These are phyloP conservation scores for Simplicillium aogashimaense DNA, from an alignment of 2,329 filamentous ascomycete species.

Conservation along the genomic window DNA sequence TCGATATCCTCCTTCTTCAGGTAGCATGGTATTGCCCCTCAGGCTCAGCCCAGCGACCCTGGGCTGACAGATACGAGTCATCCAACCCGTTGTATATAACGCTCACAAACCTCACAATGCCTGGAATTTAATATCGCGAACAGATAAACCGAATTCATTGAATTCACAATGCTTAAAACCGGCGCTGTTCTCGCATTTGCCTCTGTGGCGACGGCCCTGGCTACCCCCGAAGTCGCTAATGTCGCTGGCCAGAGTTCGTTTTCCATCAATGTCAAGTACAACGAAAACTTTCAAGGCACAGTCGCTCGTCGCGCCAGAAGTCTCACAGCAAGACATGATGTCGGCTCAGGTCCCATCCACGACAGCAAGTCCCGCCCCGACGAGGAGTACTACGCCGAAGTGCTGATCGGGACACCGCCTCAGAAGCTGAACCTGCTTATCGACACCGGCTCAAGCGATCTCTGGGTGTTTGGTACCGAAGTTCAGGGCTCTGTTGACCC, in stretches of 20 bases:
- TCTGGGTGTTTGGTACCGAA: constrained; percentile 22
- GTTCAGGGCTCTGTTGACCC: constrained; percentile 11
- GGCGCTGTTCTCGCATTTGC: constrained; percentile 1
- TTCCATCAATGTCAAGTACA: constrained; percentile 4
- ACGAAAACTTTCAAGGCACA: constrained; percentile 1
- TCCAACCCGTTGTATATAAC: too few species aligned
- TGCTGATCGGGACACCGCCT: neutral
- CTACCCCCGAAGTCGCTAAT: neutral
- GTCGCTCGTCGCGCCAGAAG: neutral
- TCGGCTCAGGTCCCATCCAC: neutral
- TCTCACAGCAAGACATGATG: neutral
- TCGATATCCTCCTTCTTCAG: too few species aligned
- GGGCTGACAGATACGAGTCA: too few species aligned
- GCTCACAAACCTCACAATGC: too few species aligned
- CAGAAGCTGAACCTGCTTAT: neutral
- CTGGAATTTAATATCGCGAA: too few species aligned
- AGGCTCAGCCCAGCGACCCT: too few species aligned
- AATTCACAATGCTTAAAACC: neutral
- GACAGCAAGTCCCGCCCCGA: neutral
- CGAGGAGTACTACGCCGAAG: neutral
- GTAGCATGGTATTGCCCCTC: too few species aligned
- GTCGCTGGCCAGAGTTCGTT: constrained; percentile 1
- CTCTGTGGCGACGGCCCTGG: neutral
- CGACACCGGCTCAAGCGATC: constrained; percentile 3
- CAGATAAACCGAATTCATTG: too few species aligned